Conservation (phyloP, 352 stramenopile species). For the Globisporangium takayamanum region DNA sequence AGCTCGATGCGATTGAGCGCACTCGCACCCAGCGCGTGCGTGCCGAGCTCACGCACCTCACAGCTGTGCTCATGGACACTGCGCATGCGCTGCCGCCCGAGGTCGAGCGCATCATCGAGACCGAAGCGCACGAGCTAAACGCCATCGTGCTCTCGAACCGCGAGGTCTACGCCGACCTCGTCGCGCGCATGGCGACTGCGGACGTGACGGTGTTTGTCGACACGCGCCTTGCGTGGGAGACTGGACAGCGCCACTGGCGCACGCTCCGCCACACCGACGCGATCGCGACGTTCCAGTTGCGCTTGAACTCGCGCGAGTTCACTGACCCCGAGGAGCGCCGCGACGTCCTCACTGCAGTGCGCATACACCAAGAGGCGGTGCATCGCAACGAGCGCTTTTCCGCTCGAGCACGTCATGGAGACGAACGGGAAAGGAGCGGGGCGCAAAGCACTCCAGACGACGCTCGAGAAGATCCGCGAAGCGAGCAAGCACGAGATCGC, state of each 20-base stretch:
- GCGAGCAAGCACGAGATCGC: conserved; percentile 69
- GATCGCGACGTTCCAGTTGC: conserved; percentile 48
- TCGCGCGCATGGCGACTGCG: conserved; percentile 52
- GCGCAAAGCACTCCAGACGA: conserved; percentile 59
- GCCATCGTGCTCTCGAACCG: conserved; percentile 78
- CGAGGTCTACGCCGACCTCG: conserved; percentile 61
- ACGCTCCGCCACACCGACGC: conserved; percentile 69
- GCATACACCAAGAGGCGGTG: conserved; percentile 34
- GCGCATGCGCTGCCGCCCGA: conserved; percentile 53
- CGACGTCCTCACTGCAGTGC: conserved; percentile 47
- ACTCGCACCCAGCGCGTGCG: conserved; percentile 38
- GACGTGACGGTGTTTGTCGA: conserved; percentile 65
- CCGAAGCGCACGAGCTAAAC: conserved; percentile 73
- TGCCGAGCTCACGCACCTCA: conserved; percentile 33
- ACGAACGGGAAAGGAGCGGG: conserved; percentile 71
- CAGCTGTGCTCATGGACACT: conserved; percentile 53
- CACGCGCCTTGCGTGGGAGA: conserved; percentile 58
- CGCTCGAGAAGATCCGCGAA: conserved; percentile 81
- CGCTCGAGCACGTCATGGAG: conserved; percentile 62
- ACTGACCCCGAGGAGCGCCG: conserved; percentile 60
- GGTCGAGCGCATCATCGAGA: conserved; percentile 70
- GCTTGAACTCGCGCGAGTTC: conserved; percentile 55
- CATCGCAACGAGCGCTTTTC: conserved; percentile 58
- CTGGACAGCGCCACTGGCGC: conserved; percentile 56
- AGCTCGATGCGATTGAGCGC: conserved; percentile 50